These are phyloP conservation scores for Coemansia sp. DNA, from an alignment of 192 early-diverging fungal species.

Conservation along the genomic window DNA sequence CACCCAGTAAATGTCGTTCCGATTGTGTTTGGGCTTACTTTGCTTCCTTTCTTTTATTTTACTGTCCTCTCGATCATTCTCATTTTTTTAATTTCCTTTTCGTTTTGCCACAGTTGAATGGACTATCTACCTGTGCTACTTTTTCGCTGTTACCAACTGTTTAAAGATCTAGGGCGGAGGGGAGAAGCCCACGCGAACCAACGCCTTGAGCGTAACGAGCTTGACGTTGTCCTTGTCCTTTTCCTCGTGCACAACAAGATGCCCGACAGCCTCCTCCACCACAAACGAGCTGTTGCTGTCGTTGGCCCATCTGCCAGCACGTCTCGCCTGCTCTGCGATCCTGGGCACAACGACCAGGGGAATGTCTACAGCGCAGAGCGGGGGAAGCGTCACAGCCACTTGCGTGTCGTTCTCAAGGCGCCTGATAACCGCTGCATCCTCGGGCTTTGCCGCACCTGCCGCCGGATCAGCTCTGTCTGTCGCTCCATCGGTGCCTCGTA, in stretches of 20 bases:
- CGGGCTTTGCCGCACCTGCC: not conserved
- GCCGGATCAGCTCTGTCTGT: not conserved
- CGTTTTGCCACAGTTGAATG: not conserved
- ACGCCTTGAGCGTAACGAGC: constrained; percentile 29
- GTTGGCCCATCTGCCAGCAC: not conserved
- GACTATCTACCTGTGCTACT: not conserved
- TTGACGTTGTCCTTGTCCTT: constrained; percentile 56
- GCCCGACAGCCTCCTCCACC: constrained; percentile 2
- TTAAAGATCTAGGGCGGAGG: not conserved
- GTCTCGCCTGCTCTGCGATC: not conserved
- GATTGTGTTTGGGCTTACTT: too few species aligned
- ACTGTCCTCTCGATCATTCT: not conserved
- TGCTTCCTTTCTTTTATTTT: too few species aligned
- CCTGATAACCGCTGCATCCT: constrained; percentile 12
- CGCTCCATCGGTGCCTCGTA: constrained; percentile 43
- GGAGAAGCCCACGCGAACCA: not conserved
- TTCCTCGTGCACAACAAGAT: constrained; percentile 43
- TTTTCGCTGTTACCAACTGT: not conserved
- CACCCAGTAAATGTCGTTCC: not conserved
- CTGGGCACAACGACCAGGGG: constrained; percentile 31
- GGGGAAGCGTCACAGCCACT: constrained; percentile 31
- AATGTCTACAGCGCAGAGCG: constrained; percentile 32
- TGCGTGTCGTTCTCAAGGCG: constrained; percentile 31
- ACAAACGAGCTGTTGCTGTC: not conserved
- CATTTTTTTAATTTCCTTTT: not conserved